Evolutionary conservation across 1,284 basidiomycete genomes (phyloP), one percentile per base, ranked within the genome.

Genomic region (Fomes fomentarius): DNA sequence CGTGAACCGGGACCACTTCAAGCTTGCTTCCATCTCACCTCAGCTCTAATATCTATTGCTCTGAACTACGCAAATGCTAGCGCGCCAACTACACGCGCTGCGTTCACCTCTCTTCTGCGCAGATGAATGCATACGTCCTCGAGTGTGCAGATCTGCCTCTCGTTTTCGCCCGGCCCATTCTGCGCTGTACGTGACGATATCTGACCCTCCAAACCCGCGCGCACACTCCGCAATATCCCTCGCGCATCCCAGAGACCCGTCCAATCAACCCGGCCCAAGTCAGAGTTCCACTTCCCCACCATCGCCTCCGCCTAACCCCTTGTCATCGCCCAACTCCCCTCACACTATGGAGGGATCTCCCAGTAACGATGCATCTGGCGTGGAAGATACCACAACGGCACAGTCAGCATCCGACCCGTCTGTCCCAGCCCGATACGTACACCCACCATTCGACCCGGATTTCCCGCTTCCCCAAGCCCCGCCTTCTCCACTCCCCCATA

Each of bases 211-310:
- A 40, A 21, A 42, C 30, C 40, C 52, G 15, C 17, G 56, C 12
- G 53, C 41, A 14, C 17, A 63, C 1, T 52, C 62, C 12, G 50
- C 52, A 15, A 66, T 72, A 46, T 65, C 64, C 6, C 52, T 72
- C 24, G 66, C 69, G 22, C 69, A 71, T 52, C 70, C 73, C 10
- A 66, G 63, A 48, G 69, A 72, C 52, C 69, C 72, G 14, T 62
- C 63, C 9, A 58, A 57, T 19, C 48, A 52, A 14, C 26, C 51
- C 17, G 54, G 44, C 8, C 34, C 62, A 5, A 53, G 41, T 21
- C 49, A 51, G n/a, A 38, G 47, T 19, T 14, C 54, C 5, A 28
- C 45, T 8, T 54, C 57, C 5, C 48, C 40, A 19, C 28, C 54
- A 3, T 22, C 50, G 19, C 45, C 52, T 0, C 45, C 54, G 24